Evolutionary conservation across 805 yeast genomes (phyloP).

Genomic region (Yarrowia deformans): DNA sequence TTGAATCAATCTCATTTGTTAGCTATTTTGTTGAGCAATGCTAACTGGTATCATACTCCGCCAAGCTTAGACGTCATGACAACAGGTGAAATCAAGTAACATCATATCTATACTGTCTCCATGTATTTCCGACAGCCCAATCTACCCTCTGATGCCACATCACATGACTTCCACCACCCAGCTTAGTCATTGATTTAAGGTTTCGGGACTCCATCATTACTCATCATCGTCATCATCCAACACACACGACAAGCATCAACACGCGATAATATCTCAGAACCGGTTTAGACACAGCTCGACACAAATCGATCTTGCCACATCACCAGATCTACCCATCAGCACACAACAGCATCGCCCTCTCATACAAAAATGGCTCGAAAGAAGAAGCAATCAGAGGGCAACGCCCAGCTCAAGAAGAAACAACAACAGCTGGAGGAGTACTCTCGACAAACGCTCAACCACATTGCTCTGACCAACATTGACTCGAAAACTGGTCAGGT

Average conservation of each 20-base stretch:
- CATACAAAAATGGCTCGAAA: constrained; percentile 21
- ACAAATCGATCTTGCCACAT: neutral
- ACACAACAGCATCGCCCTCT: neutral
- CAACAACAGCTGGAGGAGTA: constrained; percentile 36
- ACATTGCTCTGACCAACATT: constrained; percentile 49
- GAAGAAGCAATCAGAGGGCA: constrained; percentile 31
- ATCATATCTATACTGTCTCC: too few relatives aligned
- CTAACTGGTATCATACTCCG: too few relatives aligned
- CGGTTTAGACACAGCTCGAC: neutral
- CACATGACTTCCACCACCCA: neutral
- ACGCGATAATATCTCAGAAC: neutral
- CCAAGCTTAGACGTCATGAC: too few relatives aligned
- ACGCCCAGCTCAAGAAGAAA: constrained; percentile 34
- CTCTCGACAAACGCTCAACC: constrained; percentile 46
- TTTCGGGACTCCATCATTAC: constrained; percentile 8
- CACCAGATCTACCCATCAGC: neutral
- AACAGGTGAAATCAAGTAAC: too few relatives aligned
- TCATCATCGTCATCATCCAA: neutral
- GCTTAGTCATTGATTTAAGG: constrained; percentile 1
- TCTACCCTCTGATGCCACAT: too few relatives aligned
- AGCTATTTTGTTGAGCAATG: too few relatives aligned
- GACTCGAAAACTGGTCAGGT: constrained; percentile 51
- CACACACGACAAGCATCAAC: neutral
- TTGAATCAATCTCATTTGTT: too few relatives aligned
- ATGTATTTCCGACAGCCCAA: too few relatives aligned